Percentiles rank a stretch among this genome's conserved stretches.
Conservation (phyloP, 2,329 filamentous ascomycete genomes). For the Neobulgaria alba region DNA sequence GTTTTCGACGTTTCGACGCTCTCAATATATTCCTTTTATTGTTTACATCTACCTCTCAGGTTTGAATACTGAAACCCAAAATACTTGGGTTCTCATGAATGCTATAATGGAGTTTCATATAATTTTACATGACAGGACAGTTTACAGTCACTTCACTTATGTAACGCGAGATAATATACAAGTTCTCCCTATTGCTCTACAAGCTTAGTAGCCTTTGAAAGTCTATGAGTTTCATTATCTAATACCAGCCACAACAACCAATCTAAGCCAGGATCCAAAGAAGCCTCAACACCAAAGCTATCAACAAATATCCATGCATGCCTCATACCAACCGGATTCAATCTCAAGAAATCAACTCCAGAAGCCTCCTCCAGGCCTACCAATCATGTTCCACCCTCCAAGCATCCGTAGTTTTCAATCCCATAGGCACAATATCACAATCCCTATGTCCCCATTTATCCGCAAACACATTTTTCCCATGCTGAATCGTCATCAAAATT, state of each 20-base stretch:
- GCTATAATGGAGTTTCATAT: not conserved
- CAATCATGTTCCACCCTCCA: constrained; percentile 39
- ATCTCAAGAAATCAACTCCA: not conserved
- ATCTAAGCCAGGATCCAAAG: not conserved
- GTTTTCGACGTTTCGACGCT: not conserved
- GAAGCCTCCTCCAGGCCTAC: constrained; percentile 8
- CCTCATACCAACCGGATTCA: not conserved
- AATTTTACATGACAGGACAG: not conserved
- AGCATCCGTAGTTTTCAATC: constrained; percentile 35
- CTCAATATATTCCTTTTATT: not conserved
- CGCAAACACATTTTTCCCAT: constrained; percentile 34
- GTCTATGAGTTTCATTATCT: too few species aligned
- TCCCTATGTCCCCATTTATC: constrained; percentile 40
- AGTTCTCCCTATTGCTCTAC: too few species aligned
- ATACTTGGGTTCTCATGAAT: not conserved
- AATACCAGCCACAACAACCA: too few species aligned
- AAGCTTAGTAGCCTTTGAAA: too few species aligned
- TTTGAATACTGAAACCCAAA: not conserved
- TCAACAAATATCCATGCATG: not conserved
- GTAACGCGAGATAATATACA: not conserved
- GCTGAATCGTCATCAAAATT: constrained; percentile 38
- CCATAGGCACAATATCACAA: constrained; percentile 33
- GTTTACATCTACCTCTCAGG: not conserved
- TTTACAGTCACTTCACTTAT: not conserved
- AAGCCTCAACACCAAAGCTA: not conserved